A percentile compares a stretch with the other conserved stretches of the same genome.
These are phyloP conservation scores for Lepidium sativum DNA, from an alignment of 345 rosid species.

Conservation along the genomic window DNA sequence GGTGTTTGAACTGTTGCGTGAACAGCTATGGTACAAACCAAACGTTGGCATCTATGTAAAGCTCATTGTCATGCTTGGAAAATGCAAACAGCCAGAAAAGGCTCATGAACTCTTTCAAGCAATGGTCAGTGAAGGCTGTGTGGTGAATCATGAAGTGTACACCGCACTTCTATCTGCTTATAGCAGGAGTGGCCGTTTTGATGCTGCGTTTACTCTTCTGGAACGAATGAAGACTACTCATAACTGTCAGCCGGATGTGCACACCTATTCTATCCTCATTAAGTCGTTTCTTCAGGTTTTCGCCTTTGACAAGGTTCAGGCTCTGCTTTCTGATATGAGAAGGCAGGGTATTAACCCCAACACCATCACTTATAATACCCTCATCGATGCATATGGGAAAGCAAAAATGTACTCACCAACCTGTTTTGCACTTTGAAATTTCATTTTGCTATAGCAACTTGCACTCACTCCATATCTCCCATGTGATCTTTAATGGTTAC, in stretches of 20 bases:
- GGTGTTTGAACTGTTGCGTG: constrained; percentile 73
- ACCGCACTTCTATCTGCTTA: constrained; percentile 70
- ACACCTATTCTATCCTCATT: constrained; percentile 83
- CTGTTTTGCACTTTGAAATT: neutral
- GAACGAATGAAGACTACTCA: constrained; percentile 67
- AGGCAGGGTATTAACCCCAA: constrained; percentile 60
- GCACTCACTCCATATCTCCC: neutral
- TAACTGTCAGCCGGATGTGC: constrained; percentile 73
- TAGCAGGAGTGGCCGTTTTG: constrained; percentile 68
- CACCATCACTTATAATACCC: constrained; percentile 72
- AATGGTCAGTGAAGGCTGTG: constrained; percentile 74
- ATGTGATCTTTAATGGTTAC: neutral
- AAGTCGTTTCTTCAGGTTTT: constrained; percentile 80
- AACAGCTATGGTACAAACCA: constrained; percentile 85
- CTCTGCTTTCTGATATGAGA: constrained; percentile 69
- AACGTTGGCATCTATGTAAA: constrained; percentile 57
- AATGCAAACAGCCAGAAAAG: constrained; percentile 83
- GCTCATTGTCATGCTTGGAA: constrained; percentile 85
- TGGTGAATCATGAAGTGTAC: constrained; percentile 52
- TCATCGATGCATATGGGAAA: constrained; percentile 82
- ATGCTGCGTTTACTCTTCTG: constrained; percentile 53
- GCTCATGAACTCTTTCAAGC: constrained; percentile 67
- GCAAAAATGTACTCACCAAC: constrained; percentile 50
- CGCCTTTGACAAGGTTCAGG: constrained; percentile 51
- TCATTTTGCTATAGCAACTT: neutral